phyloP scores from a whole-genome alignment of 345 rosid species.

The Eucalyptus virginea region DNA sequence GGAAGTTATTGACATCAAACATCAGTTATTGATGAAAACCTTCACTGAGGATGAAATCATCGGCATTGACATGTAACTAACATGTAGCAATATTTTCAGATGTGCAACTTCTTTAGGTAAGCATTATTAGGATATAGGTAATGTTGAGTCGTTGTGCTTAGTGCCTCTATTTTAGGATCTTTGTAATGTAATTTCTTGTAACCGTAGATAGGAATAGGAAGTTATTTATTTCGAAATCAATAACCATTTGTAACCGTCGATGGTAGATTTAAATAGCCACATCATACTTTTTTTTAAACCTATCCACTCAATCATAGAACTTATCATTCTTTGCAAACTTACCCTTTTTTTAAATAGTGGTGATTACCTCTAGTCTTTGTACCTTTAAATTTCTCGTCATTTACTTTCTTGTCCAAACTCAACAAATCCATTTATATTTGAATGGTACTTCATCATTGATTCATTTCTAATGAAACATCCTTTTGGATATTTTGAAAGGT shows the following conservation, averaged over 20 bases:
- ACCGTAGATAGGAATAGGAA: not conserved
- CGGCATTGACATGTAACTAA: not conserved
- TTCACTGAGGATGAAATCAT: no score
- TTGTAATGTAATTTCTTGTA: no score
- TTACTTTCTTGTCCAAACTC: not conserved
- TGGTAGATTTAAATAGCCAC: not conserved
- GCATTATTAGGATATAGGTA: no score
- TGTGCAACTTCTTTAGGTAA: not conserved
- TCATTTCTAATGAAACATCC: not conserved
- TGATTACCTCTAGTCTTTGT: not conserved
- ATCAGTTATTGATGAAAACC: no score
- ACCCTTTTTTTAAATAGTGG: not conserved
- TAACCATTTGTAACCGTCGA: no score
- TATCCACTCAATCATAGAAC: not conserved
- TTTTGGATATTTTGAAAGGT: not conserved
- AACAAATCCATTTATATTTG: not conserved
- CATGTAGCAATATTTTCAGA: not conserved
- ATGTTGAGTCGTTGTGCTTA: no score
- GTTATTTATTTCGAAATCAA: not conserved
- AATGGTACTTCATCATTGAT: not conserved
- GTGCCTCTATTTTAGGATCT: not conserved
- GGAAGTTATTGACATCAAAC: no score
- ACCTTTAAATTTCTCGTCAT: not conserved
- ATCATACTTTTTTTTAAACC: not conserved
- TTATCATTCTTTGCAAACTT: not conserved